Percentiles rank a stretch among this genome's conserved stretches.
Conservation (phyloP, 1,139 yeast genomes). For the Sugiyamaella pinicola region DNA sequence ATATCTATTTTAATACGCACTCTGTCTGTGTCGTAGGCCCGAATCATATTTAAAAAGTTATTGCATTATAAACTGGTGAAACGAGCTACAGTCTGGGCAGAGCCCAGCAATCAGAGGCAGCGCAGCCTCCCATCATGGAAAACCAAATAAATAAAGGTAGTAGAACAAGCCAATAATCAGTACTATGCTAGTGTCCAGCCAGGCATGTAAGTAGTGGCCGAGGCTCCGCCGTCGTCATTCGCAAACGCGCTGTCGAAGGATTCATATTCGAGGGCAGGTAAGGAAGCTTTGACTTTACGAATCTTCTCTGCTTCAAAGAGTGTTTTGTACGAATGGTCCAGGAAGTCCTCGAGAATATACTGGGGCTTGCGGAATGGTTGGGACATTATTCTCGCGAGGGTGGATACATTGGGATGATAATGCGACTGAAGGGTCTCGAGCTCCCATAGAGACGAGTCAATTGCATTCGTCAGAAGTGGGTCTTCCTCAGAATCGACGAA, state of each 20-base stretch:
- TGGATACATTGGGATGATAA: conserved; percentile 94
- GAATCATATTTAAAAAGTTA: too few species aligned
- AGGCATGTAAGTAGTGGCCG: conserved; percentile 12
- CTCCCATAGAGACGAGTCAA: conserved; percentile 91
- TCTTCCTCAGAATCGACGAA: conserved; percentile 63
- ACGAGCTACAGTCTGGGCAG: too few species aligned
- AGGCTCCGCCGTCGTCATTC: background rate
- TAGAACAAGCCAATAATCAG: background rate
- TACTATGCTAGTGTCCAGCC: conserved; percentile 17
- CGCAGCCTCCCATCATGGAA: too few species aligned
- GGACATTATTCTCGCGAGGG: conserved; percentile 80
- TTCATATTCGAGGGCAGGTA: conserved; percentile 83
- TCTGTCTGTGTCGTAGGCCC: too few species aligned
- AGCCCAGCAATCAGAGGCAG: too few species aligned
- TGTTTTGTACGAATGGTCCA: conserved; percentile 84
- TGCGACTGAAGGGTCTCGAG: conserved; percentile 78
- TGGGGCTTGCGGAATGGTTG: conserved; percentile 89
- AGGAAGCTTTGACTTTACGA: conserved; percentile 64
- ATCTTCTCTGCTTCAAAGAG: conserved; percentile 73
- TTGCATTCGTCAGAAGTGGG: conserved; percentile 78
- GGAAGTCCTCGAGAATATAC: conserved; percentile 89
- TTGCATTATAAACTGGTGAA: too few species aligned
- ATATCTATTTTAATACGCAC: too few species aligned
- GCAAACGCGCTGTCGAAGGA: conserved; percentile 50
- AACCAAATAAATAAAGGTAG: too few species aligned